These are phyloP conservation scores for Psilocybe tampanensis DNA, from an alignment of 768 basidiomycete genomes.

Conservation along the genomic window DNA sequence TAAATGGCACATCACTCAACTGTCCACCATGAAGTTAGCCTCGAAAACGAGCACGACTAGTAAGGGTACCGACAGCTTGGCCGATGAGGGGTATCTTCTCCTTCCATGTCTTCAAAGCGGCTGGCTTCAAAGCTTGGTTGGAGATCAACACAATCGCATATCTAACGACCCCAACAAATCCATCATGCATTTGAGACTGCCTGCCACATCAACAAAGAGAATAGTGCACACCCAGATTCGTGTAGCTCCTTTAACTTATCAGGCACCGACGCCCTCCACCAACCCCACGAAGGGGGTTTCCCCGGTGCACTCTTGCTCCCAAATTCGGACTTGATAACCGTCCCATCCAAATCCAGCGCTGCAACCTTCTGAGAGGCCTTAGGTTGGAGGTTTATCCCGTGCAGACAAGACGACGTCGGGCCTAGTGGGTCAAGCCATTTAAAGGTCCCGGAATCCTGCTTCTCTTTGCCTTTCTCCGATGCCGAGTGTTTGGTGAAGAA, in stretches of 20 bases:
- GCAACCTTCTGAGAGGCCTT: slow-evolving; percentile 60
- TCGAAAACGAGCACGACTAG: background rate
- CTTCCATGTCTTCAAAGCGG: slow-evolving; percentile 66
- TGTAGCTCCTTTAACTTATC: slow-evolving; percentile 60
- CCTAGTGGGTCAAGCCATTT: slow-evolving; percentile 45
- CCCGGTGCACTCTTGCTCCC: slow-evolving; percentile 31
- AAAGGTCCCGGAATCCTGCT: slow-evolving; percentile 27
- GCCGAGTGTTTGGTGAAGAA: slow-evolving; percentile 29
- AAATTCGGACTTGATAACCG: slow-evolving; percentile 65
- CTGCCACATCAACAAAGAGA: background rate
- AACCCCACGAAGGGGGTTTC: slow-evolving; percentile 49
- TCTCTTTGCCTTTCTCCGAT: slow-evolving; percentile 4
- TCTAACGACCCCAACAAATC: slow-evolving; percentile 33
- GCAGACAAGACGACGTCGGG: slow-evolving; percentile 39
- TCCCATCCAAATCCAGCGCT: slow-evolving; percentile 87
- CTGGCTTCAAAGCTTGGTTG: slow-evolving; percentile 68
- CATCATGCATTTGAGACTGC: background rate
- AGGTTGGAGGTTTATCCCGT: slow-evolving; percentile 45
- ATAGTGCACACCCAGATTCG: slow-evolving; percentile 54
- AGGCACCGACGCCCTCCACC: slow-evolving; percentile 75
- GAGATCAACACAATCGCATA: slow-evolving; percentile 77
- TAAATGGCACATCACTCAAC: slow-evolving; percentile 78
- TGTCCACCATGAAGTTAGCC: slow-evolving; percentile 24
- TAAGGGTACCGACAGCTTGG: slow-evolving; percentile 45
- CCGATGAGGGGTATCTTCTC: slow-evolving; percentile 74